Percentiles rank a stretch among this genome's conserved stretches.
These are phyloP conservation scores for Nidularia pulvinata DNA, from an alignment of 768 basidiomycete species.

Conservation along the genomic window DNA sequence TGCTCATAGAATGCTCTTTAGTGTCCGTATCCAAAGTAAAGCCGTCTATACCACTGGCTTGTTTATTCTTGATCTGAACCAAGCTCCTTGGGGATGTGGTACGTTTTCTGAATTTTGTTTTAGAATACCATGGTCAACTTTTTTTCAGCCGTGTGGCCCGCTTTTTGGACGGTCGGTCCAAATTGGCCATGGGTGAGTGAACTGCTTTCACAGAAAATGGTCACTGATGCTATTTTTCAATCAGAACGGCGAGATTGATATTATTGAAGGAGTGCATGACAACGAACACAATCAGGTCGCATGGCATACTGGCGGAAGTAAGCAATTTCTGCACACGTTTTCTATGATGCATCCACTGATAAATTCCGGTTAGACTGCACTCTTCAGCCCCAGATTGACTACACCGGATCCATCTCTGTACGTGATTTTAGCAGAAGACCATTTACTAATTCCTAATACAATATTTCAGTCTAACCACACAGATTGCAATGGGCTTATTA, in stretches of 20 bases:
- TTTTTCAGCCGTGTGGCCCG: conserved; percentile 81
- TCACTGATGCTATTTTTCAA: conserved; percentile 7
- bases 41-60: conserved; percentile 72
- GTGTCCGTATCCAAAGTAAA: conserved; percentile 76
- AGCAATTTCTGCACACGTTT: too few relatives aligned
- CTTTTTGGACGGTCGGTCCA: conserved; percentile 74
- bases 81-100: conserved; percentile 92
- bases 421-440: too few relatives aligned
- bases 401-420: conserved; percentile 53
- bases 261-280: conserved; percentile 77
- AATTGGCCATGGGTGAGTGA: conserved; percentile 62
- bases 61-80: conserved; percentile 81
- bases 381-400: conserved; percentile 51
- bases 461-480: conserved; percentile 42
- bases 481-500: conserved; percentile 50
- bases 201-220: background rate
- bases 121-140: too few relatives aligned
- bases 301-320: conserved; percentile 72
- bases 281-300: conserved; percentile 78
- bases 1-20: conserved; percentile 17
- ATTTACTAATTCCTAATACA: too few relatives aligned
- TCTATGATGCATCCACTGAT: too few relatives aligned
- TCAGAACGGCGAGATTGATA: conserved; percentile 80
- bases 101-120: conserved; percentile 18
- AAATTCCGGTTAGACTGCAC: conserved; percentile 61